Evolutionary conservation across 176 grass and related monocot genomes (phyloP).

Genomic region (Carex scoparia): DNA sequence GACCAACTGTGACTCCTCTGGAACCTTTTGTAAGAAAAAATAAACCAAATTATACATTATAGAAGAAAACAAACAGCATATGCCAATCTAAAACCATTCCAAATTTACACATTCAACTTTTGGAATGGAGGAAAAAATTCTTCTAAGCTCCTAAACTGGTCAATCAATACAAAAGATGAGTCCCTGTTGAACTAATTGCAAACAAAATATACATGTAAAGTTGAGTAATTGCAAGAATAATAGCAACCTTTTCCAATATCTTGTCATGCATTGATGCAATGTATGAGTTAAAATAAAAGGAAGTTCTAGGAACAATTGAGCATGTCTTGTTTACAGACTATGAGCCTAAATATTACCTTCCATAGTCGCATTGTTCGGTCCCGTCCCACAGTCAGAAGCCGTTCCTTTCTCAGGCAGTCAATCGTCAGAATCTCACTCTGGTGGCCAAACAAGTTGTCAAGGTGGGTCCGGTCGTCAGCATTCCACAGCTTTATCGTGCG

Average conservation of each 20-base stretch:
- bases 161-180: background rate
- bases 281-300: background rate
- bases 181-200: background rate
- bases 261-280: background rate
- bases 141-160: background rate
- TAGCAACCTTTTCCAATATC: background rate
- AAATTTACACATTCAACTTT: background rate
- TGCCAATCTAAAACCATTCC: background rate
- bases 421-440: slow-evolving; percentile 79
- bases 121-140: background rate
- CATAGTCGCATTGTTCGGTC: slow-evolving; percentile 84
- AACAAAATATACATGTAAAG: background rate
- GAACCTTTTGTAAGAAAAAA: slow-evolving; percentile 53
- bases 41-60: background rate
- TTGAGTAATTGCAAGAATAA: background rate
- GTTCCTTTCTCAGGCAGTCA: slow-evolving; percentile 70
- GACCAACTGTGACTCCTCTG: slow-evolving; percentile 78
- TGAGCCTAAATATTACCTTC: slow-evolving; percentile 47
- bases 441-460: slow-evolving; percentile 78
- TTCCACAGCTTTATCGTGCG: slow-evolving; percentile 90
- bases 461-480: slow-evolving; percentile 80
- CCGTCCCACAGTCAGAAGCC: slow-evolving; percentile 61
- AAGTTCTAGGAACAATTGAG: background rate
- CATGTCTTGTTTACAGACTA: background rate
- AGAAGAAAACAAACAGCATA: background rate